Conservation (phyloP, 352 stramenopile genomes). For the Paralagenidium karlingii region DNA sequence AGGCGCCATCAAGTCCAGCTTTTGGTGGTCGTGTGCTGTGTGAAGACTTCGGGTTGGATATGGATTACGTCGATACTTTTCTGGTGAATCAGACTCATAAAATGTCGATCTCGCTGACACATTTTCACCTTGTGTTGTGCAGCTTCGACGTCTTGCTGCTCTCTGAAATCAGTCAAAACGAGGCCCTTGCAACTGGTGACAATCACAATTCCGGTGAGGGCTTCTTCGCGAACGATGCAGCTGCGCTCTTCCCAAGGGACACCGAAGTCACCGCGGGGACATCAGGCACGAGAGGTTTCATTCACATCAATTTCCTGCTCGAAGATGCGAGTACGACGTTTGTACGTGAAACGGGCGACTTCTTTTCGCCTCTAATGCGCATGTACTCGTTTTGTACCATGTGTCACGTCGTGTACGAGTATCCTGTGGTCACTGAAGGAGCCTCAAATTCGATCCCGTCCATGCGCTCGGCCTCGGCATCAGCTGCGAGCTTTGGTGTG, state of each 20-base stretch:
- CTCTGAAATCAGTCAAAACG: slow-evolving; percentile 4
- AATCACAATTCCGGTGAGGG: too few relatives aligned
- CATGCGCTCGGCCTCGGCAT: too few relatives aligned
- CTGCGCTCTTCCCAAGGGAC: slow-evolving; percentile 5
- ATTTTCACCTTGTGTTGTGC: slow-evolving; percentile 57
- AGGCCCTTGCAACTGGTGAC: too few relatives aligned
- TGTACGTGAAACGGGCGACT: slow-evolving; percentile 57
- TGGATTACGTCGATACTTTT: slow-evolving; percentile 43
- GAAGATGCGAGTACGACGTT: slow-evolving; percentile 42
- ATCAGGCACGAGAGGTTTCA: slow-evolving; percentile 9
- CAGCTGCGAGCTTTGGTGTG: too few relatives aligned
- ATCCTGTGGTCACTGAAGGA: too few relatives aligned
- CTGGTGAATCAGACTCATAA: slow-evolving; percentile 24
- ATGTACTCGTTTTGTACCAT: slow-evolving; percentile 54
- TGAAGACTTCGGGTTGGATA: slow-evolving; percentile 58
- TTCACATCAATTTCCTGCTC: slow-evolving; percentile 34
- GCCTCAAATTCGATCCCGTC: too few relatives aligned
- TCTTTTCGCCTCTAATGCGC: slow-evolving; percentile 50
- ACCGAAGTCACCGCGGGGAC: slow-evolving; percentile 1
- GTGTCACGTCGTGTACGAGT: slow-evolving; percentile 51
- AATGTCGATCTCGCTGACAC: slow-evolving; percentile 40
- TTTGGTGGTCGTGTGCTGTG: slow-evolving; percentile 50
- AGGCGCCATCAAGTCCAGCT: too few relatives aligned
- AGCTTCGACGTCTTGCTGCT: slow-evolving; percentile 42
- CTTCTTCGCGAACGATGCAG: too few relatives aligned